Evolutionary conservation across 73 alveolate species (phyloP).

Genomic region (Paramecium bursaria): DNA sequence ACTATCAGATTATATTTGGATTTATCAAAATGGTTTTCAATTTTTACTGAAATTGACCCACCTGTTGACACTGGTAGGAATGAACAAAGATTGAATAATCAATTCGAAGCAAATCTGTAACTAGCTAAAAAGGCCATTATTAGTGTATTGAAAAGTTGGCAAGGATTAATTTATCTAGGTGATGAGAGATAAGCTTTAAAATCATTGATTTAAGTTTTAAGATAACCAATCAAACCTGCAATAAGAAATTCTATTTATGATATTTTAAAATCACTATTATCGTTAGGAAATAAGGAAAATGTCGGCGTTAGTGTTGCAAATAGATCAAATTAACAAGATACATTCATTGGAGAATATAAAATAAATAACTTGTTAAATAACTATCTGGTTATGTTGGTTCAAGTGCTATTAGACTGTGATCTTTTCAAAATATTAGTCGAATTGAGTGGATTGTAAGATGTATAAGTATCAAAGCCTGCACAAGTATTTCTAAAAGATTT

Average conservation of each 20-base stretch:
- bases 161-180: conserved; percentile 65
- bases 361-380: conserved; percentile 54
- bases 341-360: conserved; percentile 52
- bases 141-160: conserved; percentile 59
- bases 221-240: conserved; percentile 64
- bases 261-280: conserved; percentile 46
- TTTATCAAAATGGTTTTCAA: conserved; percentile 64
- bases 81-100: conserved; percentile 34
- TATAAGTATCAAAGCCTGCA: conserved; percentile 57
- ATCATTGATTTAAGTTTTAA: conserved; percentile 56
- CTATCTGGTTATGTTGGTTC: conserved; percentile 57
- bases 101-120: conserved; percentile 54
- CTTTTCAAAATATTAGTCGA: conserved; percentile 62
- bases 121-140: conserved; percentile 69
- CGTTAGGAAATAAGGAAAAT: conserved; percentile 65
- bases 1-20: conserved; percentile 67
- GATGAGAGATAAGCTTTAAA: conserved; percentile 64
- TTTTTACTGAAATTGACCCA: conserved; percentile 68
- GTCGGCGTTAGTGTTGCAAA: conserved; percentile 60
- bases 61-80: conserved; percentile 50
- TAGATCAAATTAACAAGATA: conserved; percentile 41
- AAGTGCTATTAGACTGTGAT: conserved; percentile 67
- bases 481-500: conserved; percentile 54
- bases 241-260: conserved; percentile 69
- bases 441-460: conserved; percentile 66